Conservation (phyloP, 2,329 filamentous ascomycete genomes). For the Mycocentrospora acerina region DNA sequence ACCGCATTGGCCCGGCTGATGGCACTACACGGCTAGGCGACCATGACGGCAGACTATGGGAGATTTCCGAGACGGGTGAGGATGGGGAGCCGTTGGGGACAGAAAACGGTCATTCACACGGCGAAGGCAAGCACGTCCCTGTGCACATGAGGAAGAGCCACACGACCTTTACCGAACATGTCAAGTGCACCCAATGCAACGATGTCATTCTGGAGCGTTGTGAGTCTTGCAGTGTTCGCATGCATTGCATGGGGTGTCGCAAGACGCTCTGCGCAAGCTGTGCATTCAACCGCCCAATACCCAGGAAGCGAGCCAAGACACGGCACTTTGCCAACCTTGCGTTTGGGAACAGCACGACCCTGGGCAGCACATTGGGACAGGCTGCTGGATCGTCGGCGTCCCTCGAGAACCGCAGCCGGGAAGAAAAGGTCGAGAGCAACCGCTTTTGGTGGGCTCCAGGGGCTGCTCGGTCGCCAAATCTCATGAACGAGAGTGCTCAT, state of each 20-base stretch:
- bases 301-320: conserved; percentile 42
- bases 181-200: conserved; percentile 57
- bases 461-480: conserved; percentile 56
- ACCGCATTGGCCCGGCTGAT: conserved; percentile 54
- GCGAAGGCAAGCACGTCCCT: conserved; percentile 57
- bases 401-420: conserved; percentile 21
- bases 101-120: conserved; percentile 44
- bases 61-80: conserved; percentile 55
- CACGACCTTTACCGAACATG: conserved; percentile 53
- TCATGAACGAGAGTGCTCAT: conserved; percentile 56
- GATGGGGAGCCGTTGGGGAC: conserved; percentile 59
- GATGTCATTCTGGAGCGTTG: conserved; percentile 58
- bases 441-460: conserved; percentile 63
- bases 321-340: conserved; percentile 41
- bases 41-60: conserved; percentile 57
- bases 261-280: conserved; percentile 63
- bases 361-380: conserved; percentile 31
- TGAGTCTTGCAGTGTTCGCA: conserved; percentile 62
- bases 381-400: conserved; percentile 30
- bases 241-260: conserved; percentile 63
- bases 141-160: conserved; percentile 58
- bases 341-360: conserved; percentile 32
- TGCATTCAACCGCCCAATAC: conserved; percentile 57
- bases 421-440: conserved; percentile 28
- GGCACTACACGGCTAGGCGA: conserved; percentile 33